Evolutionary conservation across 2,329 filamentous ascomycete species (phyloP), one percentile per base, ranked within the genome.

Genomic region (Myriosclerotinia curreyana): DNA sequence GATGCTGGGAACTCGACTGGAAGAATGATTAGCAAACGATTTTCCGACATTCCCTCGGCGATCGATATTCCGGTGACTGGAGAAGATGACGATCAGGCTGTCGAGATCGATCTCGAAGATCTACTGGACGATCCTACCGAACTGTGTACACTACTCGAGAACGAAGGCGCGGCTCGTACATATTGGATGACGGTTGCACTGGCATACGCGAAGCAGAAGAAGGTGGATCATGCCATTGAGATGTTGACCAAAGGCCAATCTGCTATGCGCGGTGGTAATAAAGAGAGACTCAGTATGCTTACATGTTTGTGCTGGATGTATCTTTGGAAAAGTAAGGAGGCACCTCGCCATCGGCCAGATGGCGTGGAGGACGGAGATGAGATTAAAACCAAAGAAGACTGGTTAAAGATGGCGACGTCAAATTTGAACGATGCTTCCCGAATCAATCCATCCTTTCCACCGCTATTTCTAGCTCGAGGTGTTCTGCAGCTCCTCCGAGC

Each of bases 181-280:
- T 96, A 96, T 71, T 99, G 96, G 96, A 94, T 99, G 82, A 94
- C 92, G n/a, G 95, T 98, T 69, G 91, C 96, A 50, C 83, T 98
- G 65, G 94, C 94, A 55, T 99, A 99, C 74, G 94, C 95, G 49
- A 99, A 98, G 79, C 92, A 96, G 79, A 88, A 89, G 74, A 96
- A 96, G 79, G 86, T 95, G 67, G 93, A 97, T 74, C 90, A 95
- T 78, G 86, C 86, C 65, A 88, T 89, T 71, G 86, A 89, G 76
- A 87, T 88, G 80, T 79, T 89, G 70, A 86, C 87, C 58, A 86
- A 87, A 74, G 87, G 86, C 46, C 77, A 88, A 64, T 77, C 79
- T 42, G 86, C 85, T 20, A 81, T 88, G 70, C 80, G 82, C 65
- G 83, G 82, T 44, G 82, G 81, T 53, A 79, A 81, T 31, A 87